Base-by-base conservation (phyloP, 2,329 filamentous ascomycete genomes). In the Botryotinia convoluta region DNA sequence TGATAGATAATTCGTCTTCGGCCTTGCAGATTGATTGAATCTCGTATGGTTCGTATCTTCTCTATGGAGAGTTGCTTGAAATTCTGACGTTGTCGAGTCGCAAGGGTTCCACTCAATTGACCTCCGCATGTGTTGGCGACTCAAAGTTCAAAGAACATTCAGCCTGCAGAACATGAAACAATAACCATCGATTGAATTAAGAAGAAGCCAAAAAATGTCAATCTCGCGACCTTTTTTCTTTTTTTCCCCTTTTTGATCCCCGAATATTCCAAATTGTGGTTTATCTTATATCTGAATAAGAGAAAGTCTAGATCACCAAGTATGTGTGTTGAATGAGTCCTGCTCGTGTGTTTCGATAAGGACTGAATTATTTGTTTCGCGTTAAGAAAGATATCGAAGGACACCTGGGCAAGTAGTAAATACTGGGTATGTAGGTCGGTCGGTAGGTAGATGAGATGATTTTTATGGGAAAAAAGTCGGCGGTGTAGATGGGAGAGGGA, bases 81-180 rank as follows among this genome's bases (percentile, higher is more conserved):
- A 75, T 59, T 75, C 74, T 77, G 74, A 77, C 64, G 75, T 76
- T 76, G 73, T 78, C 76, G 76, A 80, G 76, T 80, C 77, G 77
- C 77, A 79, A 75, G 74, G 74, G 72, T 74, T 72, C 74, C 61
- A 76, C 67, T 75, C 75, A 77, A 77, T 76, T 78, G 75, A 74
- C 70, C 75, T 79, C 75, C 57, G 75, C 76, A 79, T 78, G 74
- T 79, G 78, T 75, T 78, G 79, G 78, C 77, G 75, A 78, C 76
- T 79, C 75, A 76, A 79, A 77, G 72, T 63, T 76, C 75, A 76
- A 76, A 76, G 76, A 77, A 78, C 74, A 65, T 75, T 76, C 72
- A 77, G 76, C 72, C 72, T 75, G 78, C 78, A 78, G 77, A 71
- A 77, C 74, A 74, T 80, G 79, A 80, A 80, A 80, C 79, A 76